Conservation (phyloP, 2,329 filamentous ascomycete species). For the Diaporthe citri region DNA sequence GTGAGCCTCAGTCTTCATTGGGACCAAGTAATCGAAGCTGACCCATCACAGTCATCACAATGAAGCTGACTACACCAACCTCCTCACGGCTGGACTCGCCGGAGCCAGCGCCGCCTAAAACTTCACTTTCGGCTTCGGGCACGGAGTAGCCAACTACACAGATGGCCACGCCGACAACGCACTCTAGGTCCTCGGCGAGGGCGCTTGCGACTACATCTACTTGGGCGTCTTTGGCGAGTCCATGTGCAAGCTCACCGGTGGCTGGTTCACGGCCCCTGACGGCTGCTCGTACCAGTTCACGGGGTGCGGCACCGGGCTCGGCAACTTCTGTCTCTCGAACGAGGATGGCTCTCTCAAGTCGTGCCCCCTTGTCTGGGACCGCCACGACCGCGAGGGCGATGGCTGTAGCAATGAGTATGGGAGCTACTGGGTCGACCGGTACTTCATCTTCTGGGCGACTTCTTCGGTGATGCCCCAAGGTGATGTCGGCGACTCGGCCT, state of each 20-base stretch:
- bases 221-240: not conserved
- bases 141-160: slow-evolving; percentile 1
- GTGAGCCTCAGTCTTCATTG: not conserved
- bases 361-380: not conserved
- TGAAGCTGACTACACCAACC: not conserved
- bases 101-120: not conserved
- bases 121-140: not conserved
- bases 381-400: not conserved
- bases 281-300: slow-evolving; percentile 3
- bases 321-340: slow-evolving; percentile 20
- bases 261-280: not conserved
- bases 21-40: not conserved
- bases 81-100: not conserved
- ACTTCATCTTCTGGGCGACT: slow-evolving; percentile 6
- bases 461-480: not conserved
- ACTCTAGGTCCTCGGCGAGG: not conserved
- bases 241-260: not conserved
- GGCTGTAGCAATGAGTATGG: slow-evolving; percentile 10
- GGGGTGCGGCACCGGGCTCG: not conserved
- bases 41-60: not conserved
- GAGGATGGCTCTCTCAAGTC: not conserved
- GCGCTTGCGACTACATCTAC: slow-evolving; percentile 14
- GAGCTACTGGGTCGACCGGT: slow-evolving; percentile 6
- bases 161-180: slow-evolving; percentile 4
- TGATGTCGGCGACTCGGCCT: not conserved